phyloP scores from a whole-genome alignment of 768 basidiomycete species.

The Mrakia blollopis region DNA sequence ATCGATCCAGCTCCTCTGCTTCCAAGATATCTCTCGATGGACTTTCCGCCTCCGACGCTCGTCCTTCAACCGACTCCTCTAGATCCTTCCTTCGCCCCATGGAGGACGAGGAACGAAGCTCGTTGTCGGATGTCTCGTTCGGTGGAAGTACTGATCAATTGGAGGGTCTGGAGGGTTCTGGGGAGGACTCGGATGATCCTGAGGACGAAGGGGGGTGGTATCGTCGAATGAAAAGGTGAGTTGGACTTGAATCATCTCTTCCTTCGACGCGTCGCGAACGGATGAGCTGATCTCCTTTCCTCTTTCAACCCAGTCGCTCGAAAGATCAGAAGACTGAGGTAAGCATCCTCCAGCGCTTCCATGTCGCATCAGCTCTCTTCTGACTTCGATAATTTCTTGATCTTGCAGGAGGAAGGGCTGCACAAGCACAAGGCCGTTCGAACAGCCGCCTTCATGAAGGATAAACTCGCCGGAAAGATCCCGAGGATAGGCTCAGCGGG shows the following conservation, averaged over 20 bases:
- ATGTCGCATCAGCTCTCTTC: too few relatives aligned
- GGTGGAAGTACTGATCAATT: not conserved
- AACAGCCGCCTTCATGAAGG: conserved; percentile 19
- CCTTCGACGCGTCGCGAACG: not conserved
- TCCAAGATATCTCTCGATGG: not conserved
- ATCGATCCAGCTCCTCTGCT: not conserved
- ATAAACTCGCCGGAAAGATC: conserved; percentile 16
- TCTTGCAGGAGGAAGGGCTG: conserved; percentile 17
- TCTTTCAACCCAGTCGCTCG: not conserved
- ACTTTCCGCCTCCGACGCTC: too few relatives aligned
- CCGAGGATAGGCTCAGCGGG: not conserved
- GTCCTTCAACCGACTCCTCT: not conserved
- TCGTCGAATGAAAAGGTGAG: conserved; percentile 7
- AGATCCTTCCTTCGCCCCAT: not conserved
- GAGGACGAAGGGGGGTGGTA: conserved; percentile 13
- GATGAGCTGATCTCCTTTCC: not conserved
- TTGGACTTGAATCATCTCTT: not conserved
- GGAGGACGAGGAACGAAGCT: not conserved
- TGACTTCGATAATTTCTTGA: too few relatives aligned
- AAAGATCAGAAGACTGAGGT: conserved; percentile 5
- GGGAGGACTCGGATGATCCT: not conserved
- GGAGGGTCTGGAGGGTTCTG: not conserved
- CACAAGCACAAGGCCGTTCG: conserved; percentile 18
- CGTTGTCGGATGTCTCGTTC: not conserved
- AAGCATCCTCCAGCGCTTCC: not conserved